Percentiles rank a stretch among this genome's conserved stretches.
phyloP scores from a whole-genome alignment of 1,284 basidiomycete species.

The Crucibulum cyathiforme region DNA sequence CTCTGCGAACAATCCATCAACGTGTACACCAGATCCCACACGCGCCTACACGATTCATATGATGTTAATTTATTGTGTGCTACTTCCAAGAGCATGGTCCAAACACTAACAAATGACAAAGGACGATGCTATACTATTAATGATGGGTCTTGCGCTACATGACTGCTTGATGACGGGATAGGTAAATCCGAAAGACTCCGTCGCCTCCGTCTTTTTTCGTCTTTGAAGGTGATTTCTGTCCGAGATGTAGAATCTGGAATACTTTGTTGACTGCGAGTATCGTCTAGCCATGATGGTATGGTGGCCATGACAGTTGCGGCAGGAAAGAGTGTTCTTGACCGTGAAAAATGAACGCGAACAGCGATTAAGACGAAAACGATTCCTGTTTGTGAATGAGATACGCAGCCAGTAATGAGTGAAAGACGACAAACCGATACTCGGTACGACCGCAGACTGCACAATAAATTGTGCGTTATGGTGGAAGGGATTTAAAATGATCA shows the following conservation, averaged over 20 bases:
- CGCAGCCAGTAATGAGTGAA: background rate
- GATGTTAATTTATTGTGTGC: too few species aligned
- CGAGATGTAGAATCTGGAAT: background rate
- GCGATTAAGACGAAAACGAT: conserved; percentile 37
- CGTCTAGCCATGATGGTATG: conserved; percentile 17
- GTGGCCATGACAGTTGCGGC: conserved; percentile 9
- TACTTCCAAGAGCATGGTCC: too few species aligned
- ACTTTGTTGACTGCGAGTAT: conserved; percentile 3
- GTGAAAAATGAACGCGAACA: conserved; percentile 29
- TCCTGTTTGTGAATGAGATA: conserved; percentile 12
- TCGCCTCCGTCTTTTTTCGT: background rate
- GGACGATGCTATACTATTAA: too few species aligned
- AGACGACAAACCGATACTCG: conserved; percentile 9
- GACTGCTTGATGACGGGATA: background rate
- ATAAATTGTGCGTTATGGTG: conserved; percentile 23
- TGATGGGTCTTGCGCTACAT: too few species aligned
- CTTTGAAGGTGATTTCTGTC: background rate
- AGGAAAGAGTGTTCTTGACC: conserved; percentile 6
- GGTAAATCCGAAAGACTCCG: background rate
- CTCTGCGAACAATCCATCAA: too few species aligned
- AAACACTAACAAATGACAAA: too few species aligned
- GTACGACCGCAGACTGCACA: conserved; percentile 28
- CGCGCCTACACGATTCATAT: too few species aligned
- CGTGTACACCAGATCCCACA: too few species aligned
- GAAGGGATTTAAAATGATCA: conserved; percentile 23